Percentiles rank a stretch among this genome's conserved stretches.
Conservation (phyloP, 139 green algal genomes). For the Haematococcus lacustris region DNA sequence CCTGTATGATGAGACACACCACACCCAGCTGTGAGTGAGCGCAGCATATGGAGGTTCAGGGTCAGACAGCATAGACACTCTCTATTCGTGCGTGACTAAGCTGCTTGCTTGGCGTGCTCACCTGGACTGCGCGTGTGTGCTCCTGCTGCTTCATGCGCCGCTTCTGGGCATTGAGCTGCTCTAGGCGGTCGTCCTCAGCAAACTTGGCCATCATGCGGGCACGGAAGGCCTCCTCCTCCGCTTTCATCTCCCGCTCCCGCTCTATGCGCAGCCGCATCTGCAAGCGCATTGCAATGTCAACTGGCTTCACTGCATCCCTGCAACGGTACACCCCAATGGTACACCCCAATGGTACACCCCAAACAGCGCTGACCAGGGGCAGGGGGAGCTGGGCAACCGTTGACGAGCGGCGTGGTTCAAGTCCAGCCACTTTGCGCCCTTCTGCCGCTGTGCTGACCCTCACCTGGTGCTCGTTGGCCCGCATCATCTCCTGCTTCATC, state of each 20-base stretch:
- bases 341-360: too few species aligned
- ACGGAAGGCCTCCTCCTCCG: slow-evolving; percentile 63
- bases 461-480: slow-evolving; percentile 56
- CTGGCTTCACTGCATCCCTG: not conserved
- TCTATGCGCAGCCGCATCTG: slow-evolving; percentile 53
- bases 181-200: slow-evolving; percentile 75
- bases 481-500: slow-evolving; percentile 43
- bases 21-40: not conserved
- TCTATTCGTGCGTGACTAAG: too few species aligned
- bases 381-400: too few species aligned
- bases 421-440: too few species aligned
- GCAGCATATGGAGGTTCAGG: not conserved
- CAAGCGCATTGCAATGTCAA: not conserved
- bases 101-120: too few species aligned
- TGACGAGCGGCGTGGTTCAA: too few species aligned
- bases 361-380: too few species aligned
- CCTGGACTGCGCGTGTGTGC: slow-evolving; percentile 71
- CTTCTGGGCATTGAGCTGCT: slow-evolving; percentile 69
- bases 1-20: too few species aligned
- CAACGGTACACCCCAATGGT: too few species aligned
- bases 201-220: slow-evolving; percentile 64
- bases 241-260: slow-evolving; percentile 31
- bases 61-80: not conserved
- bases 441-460: slow-evolving; percentile 31
- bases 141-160: slow-evolving; percentile 53